phyloP scores from a whole-genome alignment of 1,284 basidiomycete species.

The Trichosporon asahii region DNA sequence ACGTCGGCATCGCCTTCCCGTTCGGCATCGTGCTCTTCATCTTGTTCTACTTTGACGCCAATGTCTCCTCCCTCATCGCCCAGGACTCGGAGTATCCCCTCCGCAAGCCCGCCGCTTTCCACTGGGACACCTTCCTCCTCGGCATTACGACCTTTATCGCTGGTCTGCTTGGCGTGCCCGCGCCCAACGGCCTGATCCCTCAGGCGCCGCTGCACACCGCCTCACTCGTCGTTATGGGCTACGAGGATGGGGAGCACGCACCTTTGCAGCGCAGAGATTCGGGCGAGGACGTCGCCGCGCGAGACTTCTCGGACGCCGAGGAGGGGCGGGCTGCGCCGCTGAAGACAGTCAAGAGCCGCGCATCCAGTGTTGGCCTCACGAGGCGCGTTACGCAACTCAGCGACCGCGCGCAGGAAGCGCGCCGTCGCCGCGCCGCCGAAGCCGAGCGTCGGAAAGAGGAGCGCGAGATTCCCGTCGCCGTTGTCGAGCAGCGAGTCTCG shows the following conservation, averaged over 20 bases:
- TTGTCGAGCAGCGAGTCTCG: constrained; percentile 84
- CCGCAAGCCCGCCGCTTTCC: constrained; percentile 87
- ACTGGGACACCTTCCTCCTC: constrained; percentile 74
- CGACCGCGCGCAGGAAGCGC: constrained; percentile 9
- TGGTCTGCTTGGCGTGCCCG: constrained; percentile 83
- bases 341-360: neutral
- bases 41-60: constrained; percentile 55
- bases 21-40: constrained; percentile 56
- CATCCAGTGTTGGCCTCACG: neutral
- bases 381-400: constrained; percentile 9
- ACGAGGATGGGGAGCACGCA: constrained; percentile 46
- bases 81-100: constrained; percentile 89
- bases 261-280: neutral
- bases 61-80: constrained; percentile 71
- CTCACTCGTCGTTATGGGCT: constrained; percentile 73
- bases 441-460: constrained; percentile 37
- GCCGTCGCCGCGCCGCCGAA: constrained; percentile 12
- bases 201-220: constrained; percentile 94
- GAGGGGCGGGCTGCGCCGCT: neutral
- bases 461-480: constrained; percentile 66
- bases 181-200: constrained; percentile 88
- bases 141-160: constrained; percentile 90
- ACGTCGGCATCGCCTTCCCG: constrained; percentile 69
- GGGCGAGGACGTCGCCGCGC: constrained; percentile 43
- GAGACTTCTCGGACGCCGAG: constrained; percentile 15